A percentile compares a stretch with the other conserved stretches of the same genome.
These are phyloP conservation scores for Diaporthe citriasiana DNA, from an alignment of 2,329 filamentous ascomycete species.

Conservation along the genomic window DNA sequence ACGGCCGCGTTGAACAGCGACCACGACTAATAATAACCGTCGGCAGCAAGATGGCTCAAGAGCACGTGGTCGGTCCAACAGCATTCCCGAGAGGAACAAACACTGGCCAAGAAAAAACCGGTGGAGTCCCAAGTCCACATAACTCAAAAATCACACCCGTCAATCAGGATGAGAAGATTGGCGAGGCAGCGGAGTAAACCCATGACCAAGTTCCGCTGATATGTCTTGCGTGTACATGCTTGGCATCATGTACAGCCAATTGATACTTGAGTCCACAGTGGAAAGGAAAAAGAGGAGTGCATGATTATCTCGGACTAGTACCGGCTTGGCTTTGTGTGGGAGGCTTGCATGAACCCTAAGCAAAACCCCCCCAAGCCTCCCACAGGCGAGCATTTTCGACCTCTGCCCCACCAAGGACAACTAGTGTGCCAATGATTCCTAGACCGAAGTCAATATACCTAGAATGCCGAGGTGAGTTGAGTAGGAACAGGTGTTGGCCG, in stretches of 20 bases:
- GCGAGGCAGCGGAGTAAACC: background rate
- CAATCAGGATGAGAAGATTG: slow-evolving; percentile 9
- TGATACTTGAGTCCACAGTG: slow-evolving; percentile 4
- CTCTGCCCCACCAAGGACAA: background rate
- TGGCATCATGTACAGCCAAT: slow-evolving; percentile 15
- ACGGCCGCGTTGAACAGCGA: background rate
- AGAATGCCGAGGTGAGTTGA: background rate
- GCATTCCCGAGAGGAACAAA: background rate
- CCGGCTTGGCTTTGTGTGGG: slow-evolving; percentile 24
- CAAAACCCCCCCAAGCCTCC: background rate
- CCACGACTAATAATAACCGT: background rate
- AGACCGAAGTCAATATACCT: slow-evolving; percentile 25
- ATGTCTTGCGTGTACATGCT: slow-evolving; percentile 14
- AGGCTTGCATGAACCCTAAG: slow-evolving; percentile 29
- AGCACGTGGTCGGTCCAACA: slow-evolving; percentile 1
- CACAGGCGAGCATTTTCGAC: background rate
- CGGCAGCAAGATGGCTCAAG: background rate
- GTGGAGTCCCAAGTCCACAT: slow-evolving; percentile 9
- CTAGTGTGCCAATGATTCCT: slow-evolving; percentile 8
- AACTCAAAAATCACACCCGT: slow-evolving; percentile 4
- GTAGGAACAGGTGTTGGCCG: background rate
- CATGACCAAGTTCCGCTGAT: background rate
- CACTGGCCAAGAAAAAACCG: background rate
- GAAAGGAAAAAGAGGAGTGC: background rate
- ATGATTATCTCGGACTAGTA: slow-evolving; percentile 5